Evolutionary conservation across 257 asterid genomes (phyloP), one percentile per base, ranked within the genome.

Genomic region (Lavandula angustifolia): DNA sequence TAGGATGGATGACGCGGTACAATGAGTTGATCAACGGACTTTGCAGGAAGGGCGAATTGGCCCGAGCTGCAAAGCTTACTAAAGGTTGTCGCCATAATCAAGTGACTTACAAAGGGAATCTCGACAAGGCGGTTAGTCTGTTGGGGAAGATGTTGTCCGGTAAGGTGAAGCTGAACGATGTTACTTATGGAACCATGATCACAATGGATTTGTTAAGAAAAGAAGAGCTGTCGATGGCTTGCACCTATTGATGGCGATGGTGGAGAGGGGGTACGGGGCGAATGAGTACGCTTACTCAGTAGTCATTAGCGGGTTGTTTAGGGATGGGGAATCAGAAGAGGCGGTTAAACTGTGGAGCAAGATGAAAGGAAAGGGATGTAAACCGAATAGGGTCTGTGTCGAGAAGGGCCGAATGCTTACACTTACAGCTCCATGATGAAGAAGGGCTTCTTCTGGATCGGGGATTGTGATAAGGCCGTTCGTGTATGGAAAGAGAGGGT

Each of bases 51-150:
- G 97, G 99, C 16, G 96, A 90, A 67, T 74, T 87, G 73, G 78
- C 79, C 3, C 78, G 96, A 63, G 97, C 96, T 0, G 80, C 85
- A 4, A 94, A 84, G 71, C 70, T 94, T 12, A 81, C 87, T 10
- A 94, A 94, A 80, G 99, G 97, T 27, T 90, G 99, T 60, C 51
- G 47, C 38, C 96, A 96, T 4, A 90, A 87, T 78, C 90, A 81
- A 69, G 94, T 89, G 75, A 92, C 99, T 13, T 92, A 81, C 73
- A 94, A 76, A 75, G 99, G 97, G 49, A 94, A 90, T 79, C 73
- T 94, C 32, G 94, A 83, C 50, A 84, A 90, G 83, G 97, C 94
- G 2, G 70, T 87, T 31, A 76, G 68, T 72, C 91, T 94, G 68
- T 76, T 94, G 86, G 69, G 70, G 35, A 75, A 78, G 48, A 94